Evolutionary conservation across 202 grass and related monocot genomes (phyloP).

Genomic region (Dendrocalamus latiflorus): DNA sequence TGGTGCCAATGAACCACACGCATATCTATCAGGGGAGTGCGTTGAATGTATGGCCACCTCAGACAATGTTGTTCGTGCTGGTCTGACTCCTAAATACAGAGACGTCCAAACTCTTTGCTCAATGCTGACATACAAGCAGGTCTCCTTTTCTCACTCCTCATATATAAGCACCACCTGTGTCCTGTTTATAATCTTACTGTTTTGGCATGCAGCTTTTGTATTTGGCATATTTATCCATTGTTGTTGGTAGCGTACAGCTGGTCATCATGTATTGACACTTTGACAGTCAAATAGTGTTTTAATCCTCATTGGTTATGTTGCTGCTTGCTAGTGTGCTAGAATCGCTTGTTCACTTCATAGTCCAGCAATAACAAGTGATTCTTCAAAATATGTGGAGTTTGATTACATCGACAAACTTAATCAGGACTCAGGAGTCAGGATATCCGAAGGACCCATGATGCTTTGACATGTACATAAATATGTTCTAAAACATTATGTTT

Average conservation of each 20-base stretch:
- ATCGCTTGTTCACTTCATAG: background rate
- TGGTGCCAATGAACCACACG: constrained; percentile 84
- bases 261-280: background rate
- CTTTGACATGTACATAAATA: background rate
- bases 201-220: background rate
- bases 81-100: constrained; percentile 88
- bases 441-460: background rate
- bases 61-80: constrained; percentile 93
- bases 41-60: constrained; percentile 96
- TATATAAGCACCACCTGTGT: background rate
- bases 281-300: background rate
- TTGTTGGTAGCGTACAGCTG: background rate
- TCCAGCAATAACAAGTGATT: background rate
- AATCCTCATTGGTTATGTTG: background rate
- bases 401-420: background rate
- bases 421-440: background rate
- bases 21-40: constrained; percentile 88
- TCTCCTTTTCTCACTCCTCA: constrained; percentile 17
- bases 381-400: background rate
- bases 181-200: background rate
- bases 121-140: constrained; percentile 96
- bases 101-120: constrained; percentile 86
- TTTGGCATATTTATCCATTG: background rate
- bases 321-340: background rate
- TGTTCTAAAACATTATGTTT: background rate